Evolutionary conservation across 108 stramenopile genomes (phyloP).

Genomic region (Pelagomonas calceolata): DNA sequence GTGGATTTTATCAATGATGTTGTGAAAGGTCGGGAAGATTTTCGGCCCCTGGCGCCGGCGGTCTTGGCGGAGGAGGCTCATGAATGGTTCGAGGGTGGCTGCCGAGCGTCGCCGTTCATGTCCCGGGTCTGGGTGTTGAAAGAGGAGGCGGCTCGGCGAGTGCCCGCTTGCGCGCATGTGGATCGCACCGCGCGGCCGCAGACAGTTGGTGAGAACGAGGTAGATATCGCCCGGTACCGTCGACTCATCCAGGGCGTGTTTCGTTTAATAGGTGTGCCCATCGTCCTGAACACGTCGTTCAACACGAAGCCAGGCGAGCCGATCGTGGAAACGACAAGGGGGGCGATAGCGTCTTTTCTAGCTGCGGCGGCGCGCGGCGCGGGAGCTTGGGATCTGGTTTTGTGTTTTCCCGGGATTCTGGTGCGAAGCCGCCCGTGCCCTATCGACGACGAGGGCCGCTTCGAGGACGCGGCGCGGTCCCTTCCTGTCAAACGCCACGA

Average conservation of each 20-base stretch:
- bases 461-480: not conserved
- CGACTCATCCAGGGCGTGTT: constrained; percentile 66
- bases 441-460: not conserved
- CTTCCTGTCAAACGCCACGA: not conserved
- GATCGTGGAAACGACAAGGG: constrained; percentile 76
- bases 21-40: constrained; percentile 79
- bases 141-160: constrained; percentile 39
- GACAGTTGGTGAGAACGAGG: constrained; percentile 63
- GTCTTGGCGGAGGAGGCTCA: constrained; percentile 73
- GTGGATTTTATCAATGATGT: constrained; percentile 71
- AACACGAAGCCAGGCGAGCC: constrained; percentile 79
- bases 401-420: not conserved
- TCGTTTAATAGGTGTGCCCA: constrained; percentile 72
- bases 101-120: constrained; percentile 29
- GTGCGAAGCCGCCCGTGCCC: not conserved
- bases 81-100: constrained; percentile 28
- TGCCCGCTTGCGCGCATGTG: constrained; percentile 87
- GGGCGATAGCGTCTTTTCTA: constrained; percentile 71
- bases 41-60: constrained; percentile 86
- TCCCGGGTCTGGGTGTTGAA: constrained; percentile 11
- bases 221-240: constrained; percentile 48
- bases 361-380: not conserved
- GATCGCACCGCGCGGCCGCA: constrained; percentile 87
- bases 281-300: constrained; percentile 91
- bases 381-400: not conserved